Base-by-base conservation (phyloP, 2,329 filamentous ascomycete genomes). In the Diplodia corticola region DNA sequence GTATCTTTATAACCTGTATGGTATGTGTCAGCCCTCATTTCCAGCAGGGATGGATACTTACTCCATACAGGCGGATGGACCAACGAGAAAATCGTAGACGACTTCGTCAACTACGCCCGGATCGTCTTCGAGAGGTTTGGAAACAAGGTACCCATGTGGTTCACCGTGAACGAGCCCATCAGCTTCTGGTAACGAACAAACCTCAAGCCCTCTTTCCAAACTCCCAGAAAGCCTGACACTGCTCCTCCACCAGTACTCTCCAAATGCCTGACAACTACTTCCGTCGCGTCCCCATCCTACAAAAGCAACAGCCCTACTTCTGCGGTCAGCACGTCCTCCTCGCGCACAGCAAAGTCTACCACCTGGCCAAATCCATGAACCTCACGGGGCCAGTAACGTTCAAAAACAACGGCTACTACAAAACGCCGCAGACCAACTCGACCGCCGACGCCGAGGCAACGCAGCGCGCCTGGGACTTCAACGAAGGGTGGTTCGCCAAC, bases 341-440 rank as follows among this genome's bases (percentile, higher is more conserved):
- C 1, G 73, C 78, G 2, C 77, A 80, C 68, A 71, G 75, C 4
- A 69, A 73, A 49, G 74, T 74, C 9, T 79, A 80, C 69, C 80
- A 76, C 54, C 75, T 81, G 51, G 81, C 79, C 49, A 81, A 82
- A 60, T 77, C 74, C 1, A 72, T 82, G 64, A 80, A 80, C 71
- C 73, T 74, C 60, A 72, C 72, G 40, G 71, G 75, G 15, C 75
- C 70, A 20, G 76, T 79, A 61, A 71, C 71, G 1, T 73, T 79
- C 68, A 80, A 80, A 68, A 73, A 71, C 66, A 77, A 76, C 63
- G 77, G 75, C 30, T 74, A 73, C 51, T 78, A 78, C 69, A 77
- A 76, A 59, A 73, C 77, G 65, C 76, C 78, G 2, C 44, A 71
- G 1, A 76, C 73, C 20, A 77, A 77, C 65, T 77, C 75, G 1